Evolutionary conservation across 1,284 basidiomycete species (phyloP), one percentile per base, ranked within the genome.

Genomic region (Wallemia mellicola): DNA sequence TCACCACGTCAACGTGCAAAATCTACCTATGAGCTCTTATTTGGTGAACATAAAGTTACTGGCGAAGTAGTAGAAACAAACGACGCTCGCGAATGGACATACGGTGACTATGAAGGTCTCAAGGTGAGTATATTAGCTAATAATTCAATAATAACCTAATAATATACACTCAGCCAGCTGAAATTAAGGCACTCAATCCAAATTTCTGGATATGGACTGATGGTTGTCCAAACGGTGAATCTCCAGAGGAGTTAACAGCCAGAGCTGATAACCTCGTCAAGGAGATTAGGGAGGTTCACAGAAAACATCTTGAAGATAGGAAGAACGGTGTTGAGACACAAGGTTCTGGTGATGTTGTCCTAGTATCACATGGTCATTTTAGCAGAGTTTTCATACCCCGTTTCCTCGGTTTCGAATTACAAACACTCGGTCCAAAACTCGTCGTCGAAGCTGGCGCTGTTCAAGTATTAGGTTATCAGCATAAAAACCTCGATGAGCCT

Each of bases 1-100:
- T 92, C 87, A 26, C 89, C 89, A 14, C 79, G 89, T 56, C 72
- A 76, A 62, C 79, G 89, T 58, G 86, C 89, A 0, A 82, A 83
- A 64, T 77, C 72, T 64, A 95, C 89, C 0, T 91, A 86, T 66
- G 77, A 87, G 62, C 74, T 92, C 56, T 71, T 87, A 27, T 87
- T 87, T 61, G 75, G 74, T 22, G 67, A 77, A n/a, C n/a, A n/a
- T n/a, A n/a, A n/a, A n/a, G n/a, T n/a, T n/a, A n/a, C n/a, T n/a
- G n/a, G n/a, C n/a, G n/a, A n/a, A n/a, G n/a, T n/a, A n/a, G n/a
- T n/a, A n/a, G n/a, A n/a, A n/a, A n/a, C 28, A 30, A 7, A 30
- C 28, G 17, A 7, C 28, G 7, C 28, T 30, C 28, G 17, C 55
- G 9, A 24, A 57, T 19, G 55, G 55, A 57, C 55, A 66, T 91